Evolutionary conservation across 352 stramenopile species (phyloP).

Genomic region (Elongisporangium prolatum): DNA sequence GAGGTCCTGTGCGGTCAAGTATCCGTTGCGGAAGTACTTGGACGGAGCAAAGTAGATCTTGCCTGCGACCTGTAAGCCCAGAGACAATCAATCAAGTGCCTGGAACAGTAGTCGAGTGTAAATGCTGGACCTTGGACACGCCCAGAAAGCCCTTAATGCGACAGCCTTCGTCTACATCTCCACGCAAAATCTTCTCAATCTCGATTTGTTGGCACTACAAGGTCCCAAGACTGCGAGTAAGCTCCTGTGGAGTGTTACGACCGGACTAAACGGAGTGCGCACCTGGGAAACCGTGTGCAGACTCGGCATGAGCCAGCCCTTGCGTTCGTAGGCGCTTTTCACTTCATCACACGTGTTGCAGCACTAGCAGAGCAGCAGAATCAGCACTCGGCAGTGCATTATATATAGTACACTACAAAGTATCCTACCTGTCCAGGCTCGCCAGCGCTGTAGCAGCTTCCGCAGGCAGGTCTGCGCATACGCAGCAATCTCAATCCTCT

Average conservation of each 20-base stretch:
- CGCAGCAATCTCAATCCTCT: not conserved
- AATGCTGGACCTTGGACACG: slow-evolving; percentile 66
- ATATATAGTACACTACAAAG: too few relatives aligned
- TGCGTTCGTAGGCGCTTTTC: slow-evolving; percentile 56
- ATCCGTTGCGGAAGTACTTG: slow-evolving; percentile 79
- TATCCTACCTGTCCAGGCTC: slow-evolving; percentile 45
- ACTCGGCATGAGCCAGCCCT: slow-evolving; percentile 77
- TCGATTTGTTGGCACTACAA: slow-evolving; percentile 68
- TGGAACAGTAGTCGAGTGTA: too few relatives aligned
- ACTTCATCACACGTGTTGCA: slow-evolving; percentile 67
- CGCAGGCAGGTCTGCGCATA: slow-evolving; percentile 42
- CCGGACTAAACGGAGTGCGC: not conserved
- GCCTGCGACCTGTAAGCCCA: slow-evolving; percentile 58
- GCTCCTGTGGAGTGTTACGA: not conserved
- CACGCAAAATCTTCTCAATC: slow-evolving; percentile 71
- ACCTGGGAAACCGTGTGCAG: slow-evolving; percentile 69
- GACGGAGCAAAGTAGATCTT: slow-evolving; percentile 81
- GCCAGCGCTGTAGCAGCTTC: slow-evolving; percentile 75
- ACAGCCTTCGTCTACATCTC: slow-evolving; percentile 74
- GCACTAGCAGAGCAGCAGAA: too few relatives aligned
- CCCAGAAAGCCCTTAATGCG: slow-evolving; percentile 66
- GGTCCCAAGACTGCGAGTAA: not conserved
- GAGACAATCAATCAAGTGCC: too few relatives aligned
- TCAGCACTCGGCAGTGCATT: too few relatives aligned
- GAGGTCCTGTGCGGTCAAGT: slow-evolving; percentile 57